Percentiles rank a stretch among this genome's conserved stretches.
These are phyloP conservation scores for Kwoniella botswanensis DNA, from an alignment of 768 basidiomycete species.

Conservation along the genomic window DNA sequence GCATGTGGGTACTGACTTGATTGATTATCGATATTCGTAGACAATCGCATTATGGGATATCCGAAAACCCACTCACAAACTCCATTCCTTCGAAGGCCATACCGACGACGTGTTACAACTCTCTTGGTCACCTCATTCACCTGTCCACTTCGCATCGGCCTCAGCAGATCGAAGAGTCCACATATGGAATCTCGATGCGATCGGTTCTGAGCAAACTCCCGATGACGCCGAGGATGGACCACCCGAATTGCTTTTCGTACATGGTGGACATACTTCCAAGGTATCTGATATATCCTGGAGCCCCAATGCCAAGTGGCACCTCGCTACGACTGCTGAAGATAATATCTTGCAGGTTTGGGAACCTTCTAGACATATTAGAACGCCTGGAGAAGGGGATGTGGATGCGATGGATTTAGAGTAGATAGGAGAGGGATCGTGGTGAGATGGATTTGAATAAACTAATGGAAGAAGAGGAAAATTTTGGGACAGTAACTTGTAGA, in stretches of 20 bases:
- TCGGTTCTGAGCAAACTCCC: constrained; percentile 94
- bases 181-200: constrained; percentile 89
- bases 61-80: constrained; percentile 68
- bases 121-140: constrained; percentile 92
- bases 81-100: constrained; percentile 92
- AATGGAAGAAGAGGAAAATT: background rate
- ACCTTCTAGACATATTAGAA: constrained; percentile 91
- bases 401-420: constrained; percentile 84
- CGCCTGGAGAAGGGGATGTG: constrained; percentile 82
- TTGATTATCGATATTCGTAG: constrained; percentile 60
- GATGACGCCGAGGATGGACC: constrained; percentile 99
- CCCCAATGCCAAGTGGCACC: constrained; percentile 77
- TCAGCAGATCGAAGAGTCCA: constrained; percentile 92
- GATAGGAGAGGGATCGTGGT: background rate
- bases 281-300: constrained; percentile 97
- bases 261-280: constrained; percentile 74
- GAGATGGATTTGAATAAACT: background rate
- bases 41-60: constrained; percentile 87
- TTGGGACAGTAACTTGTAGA: too few relatives aligned
- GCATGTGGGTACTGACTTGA: background rate
- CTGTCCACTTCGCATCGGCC: constrained; percentile 91
- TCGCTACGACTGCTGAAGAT: constrained; percentile 89
- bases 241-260: constrained; percentile 92
- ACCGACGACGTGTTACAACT: constrained; percentile 92
- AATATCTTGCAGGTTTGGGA: constrained; percentile 98